These are phyloP conservation scores for Xylaria sp. DNA, from an alignment of 2,329 filamentous ascomycete species.

Conservation along the genomic window DNA sequence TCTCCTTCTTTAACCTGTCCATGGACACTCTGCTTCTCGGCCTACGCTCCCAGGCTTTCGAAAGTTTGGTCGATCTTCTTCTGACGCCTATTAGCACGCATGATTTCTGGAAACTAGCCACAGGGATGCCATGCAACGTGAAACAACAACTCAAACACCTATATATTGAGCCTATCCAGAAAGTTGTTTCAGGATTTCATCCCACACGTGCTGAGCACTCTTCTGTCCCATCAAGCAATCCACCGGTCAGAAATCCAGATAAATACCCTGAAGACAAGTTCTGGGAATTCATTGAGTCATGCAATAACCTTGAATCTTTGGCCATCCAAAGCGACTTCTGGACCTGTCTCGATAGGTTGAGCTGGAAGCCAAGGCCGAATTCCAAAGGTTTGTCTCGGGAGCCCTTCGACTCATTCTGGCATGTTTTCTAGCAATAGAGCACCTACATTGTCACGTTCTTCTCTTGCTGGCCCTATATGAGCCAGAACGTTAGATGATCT, in stretches of 20 bases:
- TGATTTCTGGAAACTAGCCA: not conserved
- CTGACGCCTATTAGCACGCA: not conserved
- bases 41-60: not conserved
- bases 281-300: not conserved
- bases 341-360: not conserved
- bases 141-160: conserved; percentile 5
- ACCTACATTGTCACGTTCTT: not conserved
- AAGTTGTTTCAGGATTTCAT: no score
- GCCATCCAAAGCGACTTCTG: not conserved
- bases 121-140: not conserved
- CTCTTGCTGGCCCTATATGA: not conserved
- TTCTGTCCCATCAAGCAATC: not conserved
- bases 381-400: not conserved
- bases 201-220: no score
- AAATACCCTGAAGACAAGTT: not conserved
- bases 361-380: not conserved
- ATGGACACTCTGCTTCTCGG: not conserved
- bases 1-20: not conserved
- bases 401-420: not conserved
- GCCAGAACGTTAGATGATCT: not conserved
- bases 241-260: not conserved
- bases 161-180: not conserved
- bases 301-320: conserved; percentile 8
- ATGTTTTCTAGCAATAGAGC: no score
- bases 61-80: not conserved